These are phyloP conservation scores for Jatropha curcas DNA, from an alignment of 345 rosid genomes.

Conservation along the genomic window DNA sequence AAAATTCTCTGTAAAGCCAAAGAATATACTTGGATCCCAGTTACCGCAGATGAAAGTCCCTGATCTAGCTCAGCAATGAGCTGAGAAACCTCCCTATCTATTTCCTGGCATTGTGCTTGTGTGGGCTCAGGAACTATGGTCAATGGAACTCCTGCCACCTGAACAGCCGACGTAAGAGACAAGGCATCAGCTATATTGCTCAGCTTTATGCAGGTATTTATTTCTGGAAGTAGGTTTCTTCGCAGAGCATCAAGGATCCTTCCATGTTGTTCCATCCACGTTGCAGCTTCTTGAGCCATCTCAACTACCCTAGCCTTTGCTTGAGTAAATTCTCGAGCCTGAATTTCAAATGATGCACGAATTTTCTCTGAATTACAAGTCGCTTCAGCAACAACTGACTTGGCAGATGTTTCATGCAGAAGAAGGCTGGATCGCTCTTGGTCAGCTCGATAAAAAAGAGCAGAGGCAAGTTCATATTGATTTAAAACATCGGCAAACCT, in stretches of 20 bases:
- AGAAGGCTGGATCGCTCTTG: constrained; percentile 75
- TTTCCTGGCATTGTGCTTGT: constrained; percentile 74
- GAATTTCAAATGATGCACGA: constrained; percentile 63
- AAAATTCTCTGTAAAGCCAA: constrained; percentile 77
- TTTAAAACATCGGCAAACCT: constrained; percentile 63
- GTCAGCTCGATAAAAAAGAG: constrained; percentile 68
- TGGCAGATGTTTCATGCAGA: constrained; percentile 76
- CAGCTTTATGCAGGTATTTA: constrained; percentile 47
- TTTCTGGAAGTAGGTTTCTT: constrained; percentile 66
- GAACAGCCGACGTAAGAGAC: constrained; percentile 80
- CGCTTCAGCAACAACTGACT: constrained; percentile 80
- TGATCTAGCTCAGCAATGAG: constrained; percentile 62
- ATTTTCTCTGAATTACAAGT: constrained; percentile 59
- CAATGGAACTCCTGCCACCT: constrained; percentile 75
- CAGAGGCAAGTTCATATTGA: constrained; percentile 72
- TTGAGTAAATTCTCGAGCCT: constrained; percentile 78
- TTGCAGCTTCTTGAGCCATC: constrained; percentile 82
- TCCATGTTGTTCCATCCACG: constrained; percentile 86
- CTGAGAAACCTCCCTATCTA: constrained; percentile 77
- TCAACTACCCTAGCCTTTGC: constrained; percentile 66
- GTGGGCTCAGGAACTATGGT: constrained; percentile 95
- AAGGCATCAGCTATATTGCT: constrained; percentile 48
- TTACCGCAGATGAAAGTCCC: constrained; percentile 65
- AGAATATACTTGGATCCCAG: constrained; percentile 66
- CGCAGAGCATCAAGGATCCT: constrained; percentile 78